Evolutionary conservation across 1,139 yeast species (phyloP), one percentile per base, ranked within the genome.

Genomic region (Pichia sp.): DNA sequence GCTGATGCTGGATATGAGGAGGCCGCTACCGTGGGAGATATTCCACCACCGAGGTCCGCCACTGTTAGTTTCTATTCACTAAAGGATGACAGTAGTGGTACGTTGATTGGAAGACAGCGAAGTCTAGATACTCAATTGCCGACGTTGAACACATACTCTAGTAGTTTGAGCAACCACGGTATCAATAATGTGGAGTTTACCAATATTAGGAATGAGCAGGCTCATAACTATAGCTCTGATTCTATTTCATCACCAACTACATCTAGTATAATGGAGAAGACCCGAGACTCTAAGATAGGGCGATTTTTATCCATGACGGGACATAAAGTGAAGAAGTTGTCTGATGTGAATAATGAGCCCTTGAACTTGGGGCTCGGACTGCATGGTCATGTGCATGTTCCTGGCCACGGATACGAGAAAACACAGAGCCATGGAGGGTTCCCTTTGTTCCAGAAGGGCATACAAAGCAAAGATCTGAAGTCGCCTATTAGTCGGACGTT

Each of bases 401-500:
- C n/a, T n/a, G n/a, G n/a, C n/a, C n/a, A n/a, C n/a, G n/a, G n/a
- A n/a, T n/a, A n/a, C n/a, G n/a, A n/a, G n/a, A n/a, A n/a, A n/a
- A n/a, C n/a, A n/a, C n/a, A n/a, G n/a, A n/a, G n/a, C n/a, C n/a
- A n/a, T n/a, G n/a, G n/a, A n/a, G n/a, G n/a, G n/a, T n/a, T n/a
- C n/a, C n/a, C n/a, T n/a, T 12, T 35, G 42, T 13, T n/a, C n/a
- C n/a, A n/a, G n/a, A n/a, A n/a, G n/a, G 38, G 50, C 11, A 38
- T 46, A 45, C 51, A 26, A 25, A 27, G 17, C 9, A 49, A 41
- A 23, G 59, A 56, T n/a, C 26, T 45, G 12, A 51, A 47, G 29
- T 63, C 68, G 1, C 72, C 72, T 1, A 41, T 66, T 30, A 56
- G 62, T 2, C 44, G 69, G 22, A 63, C 69, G 1, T 64, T 69